A percentile compares a stretch with the other conserved stretches of the same genome.
phyloP scores from a whole-genome alignment of 2,329 filamentous ascomycete species.

The Rhinocladiella similis region DNA sequence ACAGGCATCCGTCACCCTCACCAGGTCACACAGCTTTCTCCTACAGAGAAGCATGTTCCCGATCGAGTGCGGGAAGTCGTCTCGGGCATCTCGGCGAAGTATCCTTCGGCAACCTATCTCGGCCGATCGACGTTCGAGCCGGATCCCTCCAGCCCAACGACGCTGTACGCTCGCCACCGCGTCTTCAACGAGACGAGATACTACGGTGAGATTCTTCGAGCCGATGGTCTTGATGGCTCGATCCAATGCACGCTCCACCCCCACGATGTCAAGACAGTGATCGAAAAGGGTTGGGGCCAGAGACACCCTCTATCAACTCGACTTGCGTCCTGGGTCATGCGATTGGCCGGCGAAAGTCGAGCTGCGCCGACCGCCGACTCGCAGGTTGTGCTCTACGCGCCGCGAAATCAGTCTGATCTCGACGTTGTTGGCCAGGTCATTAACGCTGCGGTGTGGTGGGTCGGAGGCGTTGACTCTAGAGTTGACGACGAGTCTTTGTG shows the following conservation, averaged over 20 bases:
- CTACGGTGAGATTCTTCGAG: conserved; percentile 23
- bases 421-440: conserved; percentile 34
- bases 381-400: conserved; percentile 37
- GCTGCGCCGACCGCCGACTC: background rate
- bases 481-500: conserved; percentile 13
- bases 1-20: conserved; percentile 10
- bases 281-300: conserved; percentile 79
- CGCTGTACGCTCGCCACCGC: conserved; percentile 22
- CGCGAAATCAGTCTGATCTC: conserved; percentile 36
- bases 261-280: conserved; percentile 69
- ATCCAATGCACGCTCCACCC: conserved; percentile 60
- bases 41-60: conserved; percentile 13
- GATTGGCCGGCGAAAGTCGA: background rate
- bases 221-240: conserved; percentile 12
- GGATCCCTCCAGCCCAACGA: conserved; percentile 2
- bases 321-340: conserved; percentile 11
- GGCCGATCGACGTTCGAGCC: conserved; percentile 24
- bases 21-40: conserved; percentile 15
- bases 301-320: conserved; percentile 49
- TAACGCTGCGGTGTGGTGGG: conserved; percentile 34
- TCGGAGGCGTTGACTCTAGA: conserved; percentile 15
- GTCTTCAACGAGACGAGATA: conserved; percentile 21
- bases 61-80: conserved; percentile 17
- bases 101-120: conserved; percentile 18
- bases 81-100: conserved; percentile 4